Evolutionary conservation across 371 early-diverging fungal genomes (phyloP).

Genomic region (Gilbertella persicaria): DNA sequence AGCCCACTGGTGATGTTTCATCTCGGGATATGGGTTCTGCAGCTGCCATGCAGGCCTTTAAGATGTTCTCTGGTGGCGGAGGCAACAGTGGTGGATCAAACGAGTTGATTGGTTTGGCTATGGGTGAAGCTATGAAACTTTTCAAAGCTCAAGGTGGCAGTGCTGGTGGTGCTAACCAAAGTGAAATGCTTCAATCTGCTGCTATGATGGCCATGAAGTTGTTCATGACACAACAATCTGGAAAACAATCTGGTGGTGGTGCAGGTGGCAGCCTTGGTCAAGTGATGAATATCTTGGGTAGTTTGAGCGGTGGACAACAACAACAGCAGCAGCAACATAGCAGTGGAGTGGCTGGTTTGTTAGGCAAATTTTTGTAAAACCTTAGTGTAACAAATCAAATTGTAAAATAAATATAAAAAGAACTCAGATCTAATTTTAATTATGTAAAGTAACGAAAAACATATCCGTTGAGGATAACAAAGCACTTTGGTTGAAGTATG

Average conservation of each 20-base stretch:
- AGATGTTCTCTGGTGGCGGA: slow-evolving; percentile 42
- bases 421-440: too few relatives aligned
- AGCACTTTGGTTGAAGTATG: too few relatives aligned
- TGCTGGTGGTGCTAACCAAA: slow-evolving; percentile 18
- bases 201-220: slow-evolving; percentile 36
- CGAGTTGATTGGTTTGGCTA: slow-evolving; percentile 46
- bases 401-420: too few relatives aligned
- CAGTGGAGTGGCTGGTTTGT: slow-evolving; percentile 20
- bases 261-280: slow-evolving; percentile 14
- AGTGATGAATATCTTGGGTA: slow-evolving; percentile 25
- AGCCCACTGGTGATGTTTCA: slow-evolving; percentile 24
- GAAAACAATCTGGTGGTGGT: slow-evolving; percentile 2
- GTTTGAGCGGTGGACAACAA: slow-evolving; percentile 20
- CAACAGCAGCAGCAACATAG: slow-evolving; percentile 6
- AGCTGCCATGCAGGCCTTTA: slow-evolving; percentile 54
- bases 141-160: slow-evolving; percentile 33
- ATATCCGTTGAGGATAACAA: too few relatives aligned
- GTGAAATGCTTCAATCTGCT: slow-evolving; percentile 33
- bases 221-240: slow-evolving; percentile 20
- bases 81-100: slow-evolving; percentile 28
- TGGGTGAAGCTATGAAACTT: slow-evolving; percentile 54
- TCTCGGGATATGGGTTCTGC: slow-evolving; percentile 50
- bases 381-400: slow-evolving; percentile 2
- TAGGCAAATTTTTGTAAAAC: slow-evolving; percentile 28
- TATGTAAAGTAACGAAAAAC: too few relatives aligned